Percentiles rank a stretch among this genome's conserved stretches.
These are phyloP conservation scores for Tolypocladium ophioglossoides DNA, from an alignment of 2,329 filamentous ascomycete species.

Conservation along the genomic window DNA sequence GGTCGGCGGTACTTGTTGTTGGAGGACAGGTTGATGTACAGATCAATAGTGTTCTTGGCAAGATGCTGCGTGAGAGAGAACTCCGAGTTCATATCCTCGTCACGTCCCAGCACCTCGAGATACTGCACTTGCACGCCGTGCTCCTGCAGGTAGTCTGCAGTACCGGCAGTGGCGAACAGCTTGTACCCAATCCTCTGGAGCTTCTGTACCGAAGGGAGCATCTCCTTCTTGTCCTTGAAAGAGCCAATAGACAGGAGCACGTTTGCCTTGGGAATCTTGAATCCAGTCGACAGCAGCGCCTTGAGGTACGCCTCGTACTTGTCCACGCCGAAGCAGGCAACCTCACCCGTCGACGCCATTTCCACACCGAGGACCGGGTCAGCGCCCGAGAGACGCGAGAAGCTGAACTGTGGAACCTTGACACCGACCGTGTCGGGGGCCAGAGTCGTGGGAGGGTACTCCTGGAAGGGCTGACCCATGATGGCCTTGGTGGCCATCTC, in stretches of 20 bases:
- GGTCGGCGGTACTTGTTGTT: slow-evolving; percentile 95
- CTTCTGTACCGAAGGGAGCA: slow-evolving; percentile 86
- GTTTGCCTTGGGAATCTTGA: slow-evolving; percentile 92
- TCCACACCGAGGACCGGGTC: slow-evolving; percentile 96
- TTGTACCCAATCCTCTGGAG: slow-evolving; percentile 89
- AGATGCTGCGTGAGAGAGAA: slow-evolving; percentile 95
- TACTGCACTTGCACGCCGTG: slow-evolving; percentile 89
- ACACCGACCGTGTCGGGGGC: slow-evolving; percentile 81
- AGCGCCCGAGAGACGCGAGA: slow-evolving; percentile 90
- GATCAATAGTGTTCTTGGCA: slow-evolving; percentile 93
- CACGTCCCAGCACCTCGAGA: slow-evolving; percentile 72
- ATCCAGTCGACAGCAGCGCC: slow-evolving; percentile 88
- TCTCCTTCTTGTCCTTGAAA: slow-evolving; percentile 96
- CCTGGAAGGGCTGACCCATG: slow-evolving; percentile 69
- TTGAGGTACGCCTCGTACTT: slow-evolving; percentile 98
- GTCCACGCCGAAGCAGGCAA: slow-evolving; percentile 89
- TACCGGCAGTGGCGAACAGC: slow-evolving; percentile 91
- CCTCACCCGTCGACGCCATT: slow-evolving; percentile 98
- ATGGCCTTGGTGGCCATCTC: slow-evolving; percentile 99
- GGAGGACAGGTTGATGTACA: slow-evolving; percentile 99
- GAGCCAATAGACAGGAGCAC: slow-evolving; percentile 91
- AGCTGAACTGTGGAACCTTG: slow-evolving; percentile 98
- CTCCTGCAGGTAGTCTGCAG: slow-evolving; percentile 90
- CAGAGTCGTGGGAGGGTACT: slow-evolving; percentile 70
- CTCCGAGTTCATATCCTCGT: slow-evolving; percentile 83